Evolutionary conservation across 139 green algal genomes (phyloP).

Genomic region (Yamagishiella unicocca): DNA sequence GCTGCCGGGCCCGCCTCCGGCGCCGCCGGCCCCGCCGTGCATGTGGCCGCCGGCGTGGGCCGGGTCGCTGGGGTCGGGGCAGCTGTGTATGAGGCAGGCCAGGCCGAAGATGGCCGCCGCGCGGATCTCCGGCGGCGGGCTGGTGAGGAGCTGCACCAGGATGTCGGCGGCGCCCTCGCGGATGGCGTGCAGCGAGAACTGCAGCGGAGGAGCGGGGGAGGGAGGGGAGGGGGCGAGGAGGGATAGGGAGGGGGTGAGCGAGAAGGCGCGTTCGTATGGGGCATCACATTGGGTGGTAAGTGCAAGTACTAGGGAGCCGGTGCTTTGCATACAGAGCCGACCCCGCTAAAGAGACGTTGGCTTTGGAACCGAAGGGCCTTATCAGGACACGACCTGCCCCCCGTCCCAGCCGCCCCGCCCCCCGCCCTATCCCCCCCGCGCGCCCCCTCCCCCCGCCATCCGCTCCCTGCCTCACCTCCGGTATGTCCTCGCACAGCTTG

Average conservation of each 20-base stretch:
- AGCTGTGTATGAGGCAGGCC: conserved; percentile 79
- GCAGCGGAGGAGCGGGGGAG: not conserved
- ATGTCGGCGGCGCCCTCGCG: conserved; percentile 66
- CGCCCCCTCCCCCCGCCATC: too few species aligned
- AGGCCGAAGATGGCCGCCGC: conserved; percentile 92
- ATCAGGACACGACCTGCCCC: not conserved
- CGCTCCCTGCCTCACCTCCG: conserved; percentile 69
- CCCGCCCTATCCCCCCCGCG: too few species aligned
- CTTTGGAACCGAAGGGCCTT: not conserved
- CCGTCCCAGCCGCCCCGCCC: not conserved
- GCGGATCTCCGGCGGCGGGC: conserved; percentile 80
- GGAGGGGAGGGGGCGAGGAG: not conserved
- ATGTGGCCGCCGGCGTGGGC: not conserved
- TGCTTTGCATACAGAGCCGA: not conserved
- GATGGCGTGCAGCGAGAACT: conserved; percentile 67
- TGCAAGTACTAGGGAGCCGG: not conserved
- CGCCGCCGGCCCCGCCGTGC: not conserved
- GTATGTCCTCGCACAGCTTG: conserved; percentile 84
- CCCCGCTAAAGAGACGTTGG: not conserved
- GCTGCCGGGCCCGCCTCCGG: not conserved
- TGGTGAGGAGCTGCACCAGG: conserved; percentile 71
- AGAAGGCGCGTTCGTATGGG: not conserved
- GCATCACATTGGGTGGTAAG: not conserved
- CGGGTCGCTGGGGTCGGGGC: conserved; percentile 29
- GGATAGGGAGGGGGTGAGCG: not conserved